A percentile compares a stretch with the other conserved stretches of the same genome.
Conservation (phyloP, 495 filamentous ascomycete genomes). For the Tuber borchii region DNA sequence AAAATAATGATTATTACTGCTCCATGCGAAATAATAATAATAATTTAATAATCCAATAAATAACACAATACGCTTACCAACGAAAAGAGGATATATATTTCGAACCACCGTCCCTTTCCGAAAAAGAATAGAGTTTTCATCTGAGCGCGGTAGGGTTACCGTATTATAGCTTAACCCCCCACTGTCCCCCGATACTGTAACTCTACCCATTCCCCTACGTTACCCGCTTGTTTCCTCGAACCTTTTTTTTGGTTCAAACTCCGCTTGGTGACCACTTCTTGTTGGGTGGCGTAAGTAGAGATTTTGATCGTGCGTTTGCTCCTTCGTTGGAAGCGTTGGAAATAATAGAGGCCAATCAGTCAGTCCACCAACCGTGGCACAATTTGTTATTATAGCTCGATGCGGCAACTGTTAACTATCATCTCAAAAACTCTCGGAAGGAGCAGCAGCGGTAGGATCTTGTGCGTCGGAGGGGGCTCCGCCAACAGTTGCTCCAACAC, state of each 20-base stretch:
- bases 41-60: background rate
- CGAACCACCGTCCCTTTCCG: background rate
- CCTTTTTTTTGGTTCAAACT: background rate
- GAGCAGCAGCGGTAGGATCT: background rate
- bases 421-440: background rate
- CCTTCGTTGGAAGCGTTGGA: background rate
- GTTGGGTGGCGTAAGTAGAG: background rate
- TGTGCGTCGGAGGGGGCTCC: background rate
- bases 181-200: background rate
- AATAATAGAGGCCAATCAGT: background rate
- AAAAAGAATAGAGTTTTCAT: background rate
- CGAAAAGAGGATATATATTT: background rate
- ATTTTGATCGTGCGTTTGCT: background rate
- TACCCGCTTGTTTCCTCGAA: background rate
- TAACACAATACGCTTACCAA: background rate
- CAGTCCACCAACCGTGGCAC: background rate
- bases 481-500: background rate
- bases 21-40: background rate
- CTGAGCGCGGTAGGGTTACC: background rate
- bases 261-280: background rate
- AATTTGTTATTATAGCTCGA: background rate
- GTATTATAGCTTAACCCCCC: background rate
- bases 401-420: background rate
- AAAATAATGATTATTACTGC: background rate
- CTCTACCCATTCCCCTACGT: background rate